phyloP scores from a whole-genome alignment of 164 flowering plant species.

The Stephania yunnanensis region DNA sequence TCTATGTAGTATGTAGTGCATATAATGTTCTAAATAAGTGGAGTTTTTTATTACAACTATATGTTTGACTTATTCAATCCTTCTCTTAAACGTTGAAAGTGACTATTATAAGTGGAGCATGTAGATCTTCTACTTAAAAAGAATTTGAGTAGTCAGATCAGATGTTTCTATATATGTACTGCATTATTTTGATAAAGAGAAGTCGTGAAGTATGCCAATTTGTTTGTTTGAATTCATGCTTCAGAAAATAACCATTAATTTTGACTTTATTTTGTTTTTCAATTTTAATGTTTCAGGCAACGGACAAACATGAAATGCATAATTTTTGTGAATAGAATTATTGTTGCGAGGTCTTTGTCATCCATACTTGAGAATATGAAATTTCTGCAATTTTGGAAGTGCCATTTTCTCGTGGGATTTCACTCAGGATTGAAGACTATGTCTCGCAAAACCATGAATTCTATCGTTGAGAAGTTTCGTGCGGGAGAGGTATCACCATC shows the following conservation, averaged over 20 bases:
- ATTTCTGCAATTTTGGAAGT: conserved; percentile 62
- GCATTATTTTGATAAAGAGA: background rate
- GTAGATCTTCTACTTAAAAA: background rate
- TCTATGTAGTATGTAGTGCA: too few species aligned
- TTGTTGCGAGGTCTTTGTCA: conserved; percentile 74
- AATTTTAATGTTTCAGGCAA: conserved; percentile 39
- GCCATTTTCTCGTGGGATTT: conserved; percentile 74
- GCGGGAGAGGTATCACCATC: conserved; percentile 64
- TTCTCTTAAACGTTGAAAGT: too few species aligned
- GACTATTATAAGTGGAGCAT: background rate
- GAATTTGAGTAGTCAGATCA: too few species aligned
- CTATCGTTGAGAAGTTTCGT: conserved; percentile 66
- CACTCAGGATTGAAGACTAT: conserved; percentile 59
- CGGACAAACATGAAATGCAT: conserved; percentile 80
- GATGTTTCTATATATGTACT: background rate
- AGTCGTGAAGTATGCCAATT: background rate
- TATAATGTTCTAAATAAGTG: too few species aligned
- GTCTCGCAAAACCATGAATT: conserved; percentile 65
- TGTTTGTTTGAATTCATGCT: background rate
- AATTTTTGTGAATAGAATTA: conserved; percentile 82
- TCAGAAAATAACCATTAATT: background rate
- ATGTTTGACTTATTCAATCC: too few species aligned
- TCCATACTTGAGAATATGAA: conserved; percentile 50
- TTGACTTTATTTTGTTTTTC: background rate
- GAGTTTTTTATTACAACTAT: too few species aligned